Evolutionary conservation across 768 basidiomycete genomes (phyloP).

Genomic region (Melanogaster broomeanus): DNA sequence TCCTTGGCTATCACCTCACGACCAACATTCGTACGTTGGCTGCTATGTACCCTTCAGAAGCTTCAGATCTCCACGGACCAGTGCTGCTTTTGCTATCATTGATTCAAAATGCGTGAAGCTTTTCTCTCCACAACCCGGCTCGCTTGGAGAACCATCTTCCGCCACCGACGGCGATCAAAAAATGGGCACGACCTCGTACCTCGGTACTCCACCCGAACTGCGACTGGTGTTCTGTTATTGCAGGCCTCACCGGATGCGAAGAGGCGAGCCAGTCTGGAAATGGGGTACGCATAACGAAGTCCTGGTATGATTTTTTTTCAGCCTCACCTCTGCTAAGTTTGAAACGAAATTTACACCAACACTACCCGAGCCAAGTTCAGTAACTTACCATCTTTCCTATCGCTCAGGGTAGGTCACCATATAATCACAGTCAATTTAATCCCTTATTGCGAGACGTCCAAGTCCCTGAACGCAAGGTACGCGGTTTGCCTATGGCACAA

Average conservation of each 20-base stretch:
- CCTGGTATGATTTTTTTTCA: background rate
- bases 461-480: too few relatives aligned
- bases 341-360: too few relatives aligned
- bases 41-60: too few relatives aligned
- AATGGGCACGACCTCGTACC: constrained; percentile 20
- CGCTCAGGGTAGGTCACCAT: background rate
- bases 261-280: constrained; percentile 4
- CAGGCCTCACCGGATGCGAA: background rate
- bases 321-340: too few relatives aligned
- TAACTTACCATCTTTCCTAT: background rate
- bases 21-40: too few relatives aligned
- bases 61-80: too few relatives aligned
- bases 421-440: background rate
- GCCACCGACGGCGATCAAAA: constrained; percentile 27
- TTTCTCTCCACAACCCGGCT: background rate
- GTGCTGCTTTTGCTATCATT: too few relatives aligned
- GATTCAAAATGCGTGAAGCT: too few relatives aligned
- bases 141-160: background rate
- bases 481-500: too few relatives aligned
- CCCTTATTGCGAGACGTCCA: background rate
- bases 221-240: background rate
- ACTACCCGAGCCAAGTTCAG: too few relatives aligned
- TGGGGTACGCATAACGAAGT: constrained; percentile 8
- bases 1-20: too few relatives aligned
- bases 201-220: constrained; percentile 10